phyloP scores from a whole-genome alignment of 2,329 filamentous ascomycete genomes.

The Westerdykella aurantiaca region DNA sequence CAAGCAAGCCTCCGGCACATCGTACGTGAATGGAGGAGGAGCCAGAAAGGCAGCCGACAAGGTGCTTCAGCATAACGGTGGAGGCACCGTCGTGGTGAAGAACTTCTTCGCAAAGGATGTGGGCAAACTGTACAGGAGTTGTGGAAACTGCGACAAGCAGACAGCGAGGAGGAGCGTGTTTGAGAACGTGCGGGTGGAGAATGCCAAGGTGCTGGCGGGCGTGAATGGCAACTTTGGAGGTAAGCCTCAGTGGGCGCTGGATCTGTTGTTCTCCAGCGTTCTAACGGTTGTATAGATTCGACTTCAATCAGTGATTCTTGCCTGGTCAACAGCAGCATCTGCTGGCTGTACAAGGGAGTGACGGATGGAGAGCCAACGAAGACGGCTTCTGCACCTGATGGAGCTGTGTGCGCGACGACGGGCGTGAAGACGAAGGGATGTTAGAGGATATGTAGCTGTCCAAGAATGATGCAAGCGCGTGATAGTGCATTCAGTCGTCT shows the following conservation, averaged over 20 bases:
- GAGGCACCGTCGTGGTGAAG: slow-evolving; percentile 26
- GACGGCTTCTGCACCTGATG: slow-evolving; percentile 24
- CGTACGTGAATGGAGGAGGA: slow-evolving; percentile 26
- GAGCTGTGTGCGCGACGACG: slow-evolving; percentile 22
- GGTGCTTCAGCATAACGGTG: slow-evolving; percentile 32
- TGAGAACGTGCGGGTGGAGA: slow-evolving; percentile 18
- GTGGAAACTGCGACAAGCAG: slow-evolving; percentile 26
- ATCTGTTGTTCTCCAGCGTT: background rate
- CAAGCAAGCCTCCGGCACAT: slow-evolving; percentile 22
- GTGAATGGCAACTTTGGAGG: slow-evolving; percentile 28
- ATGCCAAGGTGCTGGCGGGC: slow-evolving; percentile 19
- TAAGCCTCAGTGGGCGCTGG: slow-evolving; percentile 7
- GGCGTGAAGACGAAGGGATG: slow-evolving; percentile 22
- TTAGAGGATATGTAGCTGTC: slow-evolving; percentile 3
- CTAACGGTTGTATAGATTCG: slow-evolving; percentile 10
- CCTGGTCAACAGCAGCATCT: slow-evolving; percentile 18
- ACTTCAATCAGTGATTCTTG: slow-evolving; percentile 23
- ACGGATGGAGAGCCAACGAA: slow-evolving; percentile 24
- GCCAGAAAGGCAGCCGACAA: slow-evolving; percentile 25
- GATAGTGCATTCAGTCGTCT: too few relatives aligned
- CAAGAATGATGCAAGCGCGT: background rate
- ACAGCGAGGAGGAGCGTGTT: slow-evolving; percentile 22
- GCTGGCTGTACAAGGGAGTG: slow-evolving; percentile 26
- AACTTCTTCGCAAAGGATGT: slow-evolving; percentile 26
- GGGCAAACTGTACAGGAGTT: slow-evolving; percentile 29